A percentile compares a stretch with the other conserved stretches of the same genome.
These are phyloP conservation scores for Ephemerocybe angulata DNA, from an alignment of 768 basidiomycete species.

Conservation along the genomic window DNA sequence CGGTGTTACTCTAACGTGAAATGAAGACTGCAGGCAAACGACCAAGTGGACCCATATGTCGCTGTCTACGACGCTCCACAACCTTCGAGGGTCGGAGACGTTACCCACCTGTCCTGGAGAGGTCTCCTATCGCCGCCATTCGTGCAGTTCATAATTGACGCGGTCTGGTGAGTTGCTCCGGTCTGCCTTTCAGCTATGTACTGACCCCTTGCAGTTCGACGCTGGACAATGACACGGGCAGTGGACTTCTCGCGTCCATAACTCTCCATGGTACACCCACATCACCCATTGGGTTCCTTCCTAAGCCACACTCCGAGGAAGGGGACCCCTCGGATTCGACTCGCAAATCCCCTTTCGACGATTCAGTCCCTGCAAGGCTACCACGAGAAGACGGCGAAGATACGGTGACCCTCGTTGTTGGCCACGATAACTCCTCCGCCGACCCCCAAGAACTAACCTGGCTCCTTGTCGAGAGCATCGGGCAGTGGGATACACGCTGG, in stretches of 20 bases:
- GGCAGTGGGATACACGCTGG: conserved; percentile 38
- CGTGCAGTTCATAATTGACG: conserved; percentile 48
- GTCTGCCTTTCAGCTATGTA: neutral
- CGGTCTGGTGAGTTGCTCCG: conserved; percentile 33
- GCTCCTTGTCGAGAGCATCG: conserved; percentile 43
- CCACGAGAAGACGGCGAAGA: conserved; percentile 53
- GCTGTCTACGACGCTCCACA: conserved; percentile 59
- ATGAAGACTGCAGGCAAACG: conserved; percentile 57
- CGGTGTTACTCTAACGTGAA: no score
- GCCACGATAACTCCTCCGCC: conserved; percentile 10
- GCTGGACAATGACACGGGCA: neutral
- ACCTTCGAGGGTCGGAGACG: conserved; percentile 39
- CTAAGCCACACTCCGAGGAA: conserved; percentile 22
- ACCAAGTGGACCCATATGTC: conserved; percentile 66
- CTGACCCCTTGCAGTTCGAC: neutral
- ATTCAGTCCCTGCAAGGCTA: conserved; percentile 33
- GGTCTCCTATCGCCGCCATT: conserved; percentile 55
- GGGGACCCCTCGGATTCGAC: conserved; percentile 25
- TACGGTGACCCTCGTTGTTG: conserved; percentile 43
- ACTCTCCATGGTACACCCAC: conserved; percentile 35
- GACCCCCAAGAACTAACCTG: conserved; percentile 25
- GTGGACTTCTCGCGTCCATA: conserved; percentile 37
- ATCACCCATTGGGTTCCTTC: conserved; percentile 52
- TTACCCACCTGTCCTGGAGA: conserved; percentile 57
- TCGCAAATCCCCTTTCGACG: conserved; percentile 12